Percentiles rank a stretch among this genome's conserved stretches.
Evolutionary conservation across 768 basidiomycete species (phyloP).

Genomic region (Boletellus sp.): DNA sequence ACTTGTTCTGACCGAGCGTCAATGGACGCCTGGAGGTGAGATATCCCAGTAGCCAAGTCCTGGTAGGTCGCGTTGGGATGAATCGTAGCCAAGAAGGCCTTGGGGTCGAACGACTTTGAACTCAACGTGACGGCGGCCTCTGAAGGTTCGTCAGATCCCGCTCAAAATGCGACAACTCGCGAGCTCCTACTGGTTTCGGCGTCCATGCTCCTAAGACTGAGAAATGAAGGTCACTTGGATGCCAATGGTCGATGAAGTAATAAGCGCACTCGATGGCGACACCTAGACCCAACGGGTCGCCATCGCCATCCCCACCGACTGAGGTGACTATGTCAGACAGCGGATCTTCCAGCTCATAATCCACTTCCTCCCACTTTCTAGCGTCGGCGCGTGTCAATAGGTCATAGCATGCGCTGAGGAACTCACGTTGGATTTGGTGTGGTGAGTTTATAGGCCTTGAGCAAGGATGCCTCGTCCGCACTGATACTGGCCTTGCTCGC

Average conservation of each 20-base stretch:
- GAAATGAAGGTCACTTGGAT: not conserved
- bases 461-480: constrained; percentile 75
- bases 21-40: constrained; percentile 70
- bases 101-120: constrained; percentile 95
- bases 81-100: constrained; percentile 83
- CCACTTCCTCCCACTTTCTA: constrained; percentile 88
- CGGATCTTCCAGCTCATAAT: constrained; percentile 78
- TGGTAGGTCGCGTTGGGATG: constrained; percentile 96
- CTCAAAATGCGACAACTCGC: constrained; percentile 8
- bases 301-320: constrained; percentile 54
- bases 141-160: constrained; percentile 27
- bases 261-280: constrained; percentile 50
- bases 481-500: constrained; percentile 59
- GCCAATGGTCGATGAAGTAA: not conserved
- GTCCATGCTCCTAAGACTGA: constrained; percentile 64
- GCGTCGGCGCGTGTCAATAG: constrained; percentile 4
- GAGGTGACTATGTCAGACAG: constrained; percentile 67
- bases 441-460: constrained; percentile 86
- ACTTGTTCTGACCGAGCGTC: constrained; percentile 94
- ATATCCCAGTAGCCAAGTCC: constrained; percentile 78
- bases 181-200: constrained; percentile 62
- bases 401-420: not conserved
- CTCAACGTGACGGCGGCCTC: constrained; percentile 81
- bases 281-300: constrained; percentile 80
- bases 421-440: constrained; percentile 69